Conservation (phyloP, 2,329 filamentous ascomycete genomes). For the Alternaria metachromatica region DNA sequence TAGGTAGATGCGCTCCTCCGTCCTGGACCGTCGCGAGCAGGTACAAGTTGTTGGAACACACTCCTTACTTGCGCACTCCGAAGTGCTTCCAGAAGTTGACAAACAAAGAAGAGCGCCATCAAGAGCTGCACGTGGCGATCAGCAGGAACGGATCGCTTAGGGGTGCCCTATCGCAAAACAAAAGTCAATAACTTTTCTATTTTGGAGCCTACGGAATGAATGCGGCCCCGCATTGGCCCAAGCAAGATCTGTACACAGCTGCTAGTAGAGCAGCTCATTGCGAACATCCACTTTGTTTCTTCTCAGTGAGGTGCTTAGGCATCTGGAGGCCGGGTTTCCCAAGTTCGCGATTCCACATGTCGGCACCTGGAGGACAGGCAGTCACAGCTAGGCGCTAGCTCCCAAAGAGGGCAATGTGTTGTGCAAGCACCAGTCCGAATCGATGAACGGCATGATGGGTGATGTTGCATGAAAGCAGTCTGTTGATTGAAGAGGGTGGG, state of each 20-base stretch:
- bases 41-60: constrained; percentile 9
- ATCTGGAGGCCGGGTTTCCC: neutral
- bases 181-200: constrained; percentile 24
- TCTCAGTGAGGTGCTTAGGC: neutral
- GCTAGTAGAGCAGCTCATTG: neutral
- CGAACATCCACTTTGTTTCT: neutral
- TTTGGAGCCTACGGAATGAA: constrained; percentile 6
- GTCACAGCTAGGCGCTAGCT: neutral
- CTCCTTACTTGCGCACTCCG: neutral
- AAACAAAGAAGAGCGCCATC: constrained; percentile 37
- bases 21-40: constrained; percentile 29
- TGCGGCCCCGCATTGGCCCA: neutral
- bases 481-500: neutral
- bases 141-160: constrained; percentile 21
- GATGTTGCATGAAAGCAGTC: neutral
- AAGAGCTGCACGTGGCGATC: constrained; percentile 27
- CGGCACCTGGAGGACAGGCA: neutral
- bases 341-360: neutral
- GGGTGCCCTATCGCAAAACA: constrained; percentile 25
- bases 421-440: neutral
- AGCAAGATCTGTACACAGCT: neutral
- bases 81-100: constrained; percentile 35
- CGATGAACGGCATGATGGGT: neutral
- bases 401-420: neutral
- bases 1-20: constrained; percentile 27